Base-by-base conservation (phyloP, 768 basidiomycete genomes). In the Tubosaeta sp. region DNA sequence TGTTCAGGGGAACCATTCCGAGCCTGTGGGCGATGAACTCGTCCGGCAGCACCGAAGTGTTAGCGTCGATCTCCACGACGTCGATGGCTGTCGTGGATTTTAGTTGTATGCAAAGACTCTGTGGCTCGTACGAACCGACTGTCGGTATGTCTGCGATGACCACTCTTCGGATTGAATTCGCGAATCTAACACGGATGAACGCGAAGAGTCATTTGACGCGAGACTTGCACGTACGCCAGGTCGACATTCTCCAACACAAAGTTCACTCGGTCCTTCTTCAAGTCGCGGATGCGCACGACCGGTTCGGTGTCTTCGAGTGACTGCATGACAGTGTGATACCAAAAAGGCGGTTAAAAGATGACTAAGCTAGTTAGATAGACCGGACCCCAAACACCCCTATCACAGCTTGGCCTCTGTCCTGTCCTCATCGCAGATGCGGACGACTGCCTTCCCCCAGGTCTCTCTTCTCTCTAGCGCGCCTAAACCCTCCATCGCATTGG, bases 91-190 rank as follows among this genome's bases (percentile, higher is more conserved):
- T 24, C 19, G 44, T 30, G 13, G 7, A 41, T 30, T 19, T 56
- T 34, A 61, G 58, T 31, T 31, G 35, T 6, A 16, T 10, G 25
- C 40, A 40, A n/a, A 41, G 32, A 8, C 39, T 35, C 43, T 11
- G 13, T 45, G 34, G 34, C 27, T 14, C 6, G 22, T 31, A 76
- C 89, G 65, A 64, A 93, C 94, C 93, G 55, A 99, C 81, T 51
- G 96, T 98, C 16, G 94, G 90, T 56, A 99, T 84, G 69, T 98
- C 94, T 25, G 96, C 95, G 72, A 97, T 94, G 75, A 97, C 86
- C 34, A 92, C 87, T 60, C 96, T 79, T 60, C 96, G 82, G 35
- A 99, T 65, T 6, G 94, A 94, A 71, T 99, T 99, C 48, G 95
- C 95, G 59, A 95, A 88, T 41, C 93, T 94, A 24, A 57, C 31